Evolutionary conservation across 257 asterid genomes (phyloP).

Genomic region (Galeopsis tetrahit): DNA sequence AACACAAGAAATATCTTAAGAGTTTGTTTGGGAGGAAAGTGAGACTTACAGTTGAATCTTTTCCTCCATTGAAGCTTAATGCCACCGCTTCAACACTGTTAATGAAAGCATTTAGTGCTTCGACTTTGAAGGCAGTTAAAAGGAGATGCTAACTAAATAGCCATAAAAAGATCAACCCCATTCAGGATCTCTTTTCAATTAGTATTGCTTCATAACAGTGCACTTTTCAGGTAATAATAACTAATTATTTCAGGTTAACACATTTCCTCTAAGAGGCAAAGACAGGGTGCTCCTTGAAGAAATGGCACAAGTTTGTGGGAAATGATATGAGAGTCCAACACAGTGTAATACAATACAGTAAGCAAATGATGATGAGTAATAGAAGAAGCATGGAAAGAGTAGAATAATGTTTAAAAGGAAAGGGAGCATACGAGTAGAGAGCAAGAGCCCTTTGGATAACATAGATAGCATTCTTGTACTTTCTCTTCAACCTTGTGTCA

Average conservation of each 20-base stretch:
- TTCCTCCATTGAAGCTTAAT: slow-evolving; percentile 97
- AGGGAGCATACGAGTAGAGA: slow-evolving; percentile 72
- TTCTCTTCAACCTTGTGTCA: slow-evolving; percentile 83
- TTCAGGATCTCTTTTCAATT: neutral
- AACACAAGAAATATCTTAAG: neutral
- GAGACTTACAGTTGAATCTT: slow-evolving; percentile 89
- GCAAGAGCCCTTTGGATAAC: slow-evolving; percentile 91
- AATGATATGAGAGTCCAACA: slow-evolving; percentile 9
- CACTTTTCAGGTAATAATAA: neutral
- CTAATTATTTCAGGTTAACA: neutral
- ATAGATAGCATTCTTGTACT: slow-evolving; percentile 83
- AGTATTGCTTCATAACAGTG: neutral
- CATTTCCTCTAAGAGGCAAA: slow-evolving; percentile 11
- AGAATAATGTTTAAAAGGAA: slow-evolving; percentile 29
- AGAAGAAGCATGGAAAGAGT: no score
- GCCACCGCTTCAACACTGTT: slow-evolving; percentile 89
- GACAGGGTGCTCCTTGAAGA: neutral
- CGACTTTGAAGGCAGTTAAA: slow-evolving; percentile 10
- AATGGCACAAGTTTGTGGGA: slow-evolving; percentile 6
- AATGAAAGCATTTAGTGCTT: slow-evolving; percentile 28
- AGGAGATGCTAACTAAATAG: slow-evolving; percentile 7
- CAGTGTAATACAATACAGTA: no score
- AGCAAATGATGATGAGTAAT: no score
- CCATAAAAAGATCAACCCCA: slow-evolving; percentile 5
- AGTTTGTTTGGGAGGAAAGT: slow-evolving; percentile 14